These are phyloP conservation scores for Ustilago nuda DNA, from an alignment of 1,284 basidiomycete species.

Conservation along the genomic window DNA sequence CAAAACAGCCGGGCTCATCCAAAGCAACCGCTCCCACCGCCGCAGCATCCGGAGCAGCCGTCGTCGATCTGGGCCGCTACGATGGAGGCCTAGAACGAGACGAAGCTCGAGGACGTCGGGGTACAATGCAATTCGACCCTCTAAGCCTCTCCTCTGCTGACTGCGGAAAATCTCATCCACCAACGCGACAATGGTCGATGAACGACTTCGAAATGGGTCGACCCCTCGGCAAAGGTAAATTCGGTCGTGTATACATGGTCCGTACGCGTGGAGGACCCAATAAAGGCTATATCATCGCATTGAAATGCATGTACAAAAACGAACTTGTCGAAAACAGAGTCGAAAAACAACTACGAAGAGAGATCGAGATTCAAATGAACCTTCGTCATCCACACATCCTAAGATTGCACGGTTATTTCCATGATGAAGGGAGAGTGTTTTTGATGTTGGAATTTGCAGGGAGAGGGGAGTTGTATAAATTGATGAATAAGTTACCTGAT, in stretches of 20 bases:
- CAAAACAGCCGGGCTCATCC: constrained; percentile 14
- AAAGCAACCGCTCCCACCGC: constrained; percentile 7
- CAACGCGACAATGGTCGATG: constrained; percentile 77
- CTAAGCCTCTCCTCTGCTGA: constrained; percentile 41
- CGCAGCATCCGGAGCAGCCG: constrained; percentile 6
- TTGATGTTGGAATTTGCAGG: constrained; percentile 96
- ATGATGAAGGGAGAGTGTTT: constrained; percentile 97
- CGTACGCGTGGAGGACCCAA: constrained; percentile 77
- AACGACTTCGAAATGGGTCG: constrained; percentile 92
- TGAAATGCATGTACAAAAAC: constrained; percentile 97
- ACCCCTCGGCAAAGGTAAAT: constrained; percentile 97
- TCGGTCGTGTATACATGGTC: constrained; percentile 98
- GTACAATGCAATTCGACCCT: constrained; percentile 37
- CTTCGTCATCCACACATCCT: constrained; percentile 94
- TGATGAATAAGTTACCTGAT: constrained; percentile 78
- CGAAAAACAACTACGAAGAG: constrained; percentile 87
- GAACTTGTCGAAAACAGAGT: constrained; percentile 85
- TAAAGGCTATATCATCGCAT: constrained; percentile 84
- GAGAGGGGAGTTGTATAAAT: constrained; percentile 95
- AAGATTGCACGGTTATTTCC: constrained; percentile 94
- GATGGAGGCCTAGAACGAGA: constrained; percentile 69
- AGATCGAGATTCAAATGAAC: constrained; percentile 99
- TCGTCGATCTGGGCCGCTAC: constrained; percentile 66
- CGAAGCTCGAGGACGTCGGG: constrained; percentile 64
- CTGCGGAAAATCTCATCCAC: constrained; percentile 42